phyloP scores from a whole-genome alignment of 805 yeast genomes.

The Candida koratica region DNA sequence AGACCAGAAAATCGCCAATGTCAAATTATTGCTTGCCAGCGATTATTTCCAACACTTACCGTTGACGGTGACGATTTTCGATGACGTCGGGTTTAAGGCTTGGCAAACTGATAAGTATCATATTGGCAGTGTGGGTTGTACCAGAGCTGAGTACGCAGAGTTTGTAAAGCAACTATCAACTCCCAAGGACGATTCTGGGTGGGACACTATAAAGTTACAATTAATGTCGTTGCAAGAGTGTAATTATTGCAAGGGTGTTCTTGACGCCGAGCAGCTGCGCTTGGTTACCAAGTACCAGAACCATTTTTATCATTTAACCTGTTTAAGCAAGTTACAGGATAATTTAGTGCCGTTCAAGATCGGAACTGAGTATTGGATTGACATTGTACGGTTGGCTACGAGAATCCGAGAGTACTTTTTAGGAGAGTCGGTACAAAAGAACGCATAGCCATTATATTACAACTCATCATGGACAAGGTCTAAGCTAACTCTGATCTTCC shows the following conservation, averaged over 20 bases:
- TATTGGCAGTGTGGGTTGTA: background rate
- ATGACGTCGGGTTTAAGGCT: constrained; percentile 20
- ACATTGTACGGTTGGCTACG: constrained; percentile 20
- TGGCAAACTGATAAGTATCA: constrained; percentile 37
- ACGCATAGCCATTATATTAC: too few relatives aligned
- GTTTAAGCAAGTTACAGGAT: constrained; percentile 21
- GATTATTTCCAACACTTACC: constrained; percentile 44
- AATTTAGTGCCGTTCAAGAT: constrained; percentile 15
- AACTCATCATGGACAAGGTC: constrained; percentile 24
- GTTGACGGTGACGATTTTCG: constrained; percentile 46
- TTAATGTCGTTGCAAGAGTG: constrained; percentile 25
- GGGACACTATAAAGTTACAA: constrained; percentile 7
- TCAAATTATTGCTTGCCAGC: constrained; percentile 41
- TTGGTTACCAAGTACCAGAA: constrained; percentile 8
- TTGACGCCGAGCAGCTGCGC: background rate
- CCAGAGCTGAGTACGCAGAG: background rate
- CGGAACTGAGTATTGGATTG: constrained; percentile 18
- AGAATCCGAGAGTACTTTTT: constrained; percentile 16
- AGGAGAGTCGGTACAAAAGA: too few relatives aligned
- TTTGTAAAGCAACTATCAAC: background rate
- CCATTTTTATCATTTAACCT: constrained; percentile 33
- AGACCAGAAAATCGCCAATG: constrained; percentile 45
- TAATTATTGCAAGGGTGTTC: constrained; percentile 22
- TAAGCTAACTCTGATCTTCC: constrained; percentile 38
- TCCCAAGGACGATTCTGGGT: constrained; percentile 10